Percentiles rank a stretch among this genome's conserved stretches.
Evolutionary conservation across 2,329 filamentous ascomycete genomes (phyloP).

Genomic region (Cladosporium sphaerospermum): DNA sequence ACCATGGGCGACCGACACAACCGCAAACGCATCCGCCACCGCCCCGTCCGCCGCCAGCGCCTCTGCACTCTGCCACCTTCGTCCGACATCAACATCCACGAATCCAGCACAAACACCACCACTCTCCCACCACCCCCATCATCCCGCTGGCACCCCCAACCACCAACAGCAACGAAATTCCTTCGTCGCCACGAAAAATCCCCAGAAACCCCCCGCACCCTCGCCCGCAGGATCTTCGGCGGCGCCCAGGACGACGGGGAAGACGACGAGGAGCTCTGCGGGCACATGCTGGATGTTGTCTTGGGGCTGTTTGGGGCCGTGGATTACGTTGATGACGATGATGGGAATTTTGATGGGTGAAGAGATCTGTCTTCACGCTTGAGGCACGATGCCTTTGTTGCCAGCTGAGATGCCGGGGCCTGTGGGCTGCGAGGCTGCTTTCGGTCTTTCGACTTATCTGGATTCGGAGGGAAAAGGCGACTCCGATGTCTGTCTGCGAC

Average conservation of each 20-base stretch:
- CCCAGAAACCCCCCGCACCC: not conserved
- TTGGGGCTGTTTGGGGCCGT: conserved; percentile 40
- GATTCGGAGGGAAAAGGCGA: no score
- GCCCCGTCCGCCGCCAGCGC: conserved; percentile 7
- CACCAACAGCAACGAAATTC: not conserved
- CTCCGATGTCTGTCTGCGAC: no score
- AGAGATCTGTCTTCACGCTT: no score
- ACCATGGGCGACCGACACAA: conserved; percentile 10
- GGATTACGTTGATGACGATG: conserved; percentile 33
- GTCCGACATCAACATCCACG: not conserved
- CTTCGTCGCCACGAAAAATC: not conserved
- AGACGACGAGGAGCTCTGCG: conserved; percentile 36
- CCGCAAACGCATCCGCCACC: conserved; percentile 8
- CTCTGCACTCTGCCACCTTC: not conserved
- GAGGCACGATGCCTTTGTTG: no score
- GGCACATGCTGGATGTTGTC: conserved; percentile 43
- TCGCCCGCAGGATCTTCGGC: conserved; percentile 35
- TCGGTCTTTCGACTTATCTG: no score
- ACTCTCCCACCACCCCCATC: not conserved
- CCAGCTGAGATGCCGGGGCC: no score
- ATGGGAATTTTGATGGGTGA: no score
- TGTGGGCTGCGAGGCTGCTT: no score
- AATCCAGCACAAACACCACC: not conserved
- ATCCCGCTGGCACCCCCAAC: not conserved
- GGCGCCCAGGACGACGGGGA: conserved; percentile 21